phyloP scores from a whole-genome alignment of 2,329 filamentous ascomycete genomes.

The Colletotrichum sp. region DNA sequence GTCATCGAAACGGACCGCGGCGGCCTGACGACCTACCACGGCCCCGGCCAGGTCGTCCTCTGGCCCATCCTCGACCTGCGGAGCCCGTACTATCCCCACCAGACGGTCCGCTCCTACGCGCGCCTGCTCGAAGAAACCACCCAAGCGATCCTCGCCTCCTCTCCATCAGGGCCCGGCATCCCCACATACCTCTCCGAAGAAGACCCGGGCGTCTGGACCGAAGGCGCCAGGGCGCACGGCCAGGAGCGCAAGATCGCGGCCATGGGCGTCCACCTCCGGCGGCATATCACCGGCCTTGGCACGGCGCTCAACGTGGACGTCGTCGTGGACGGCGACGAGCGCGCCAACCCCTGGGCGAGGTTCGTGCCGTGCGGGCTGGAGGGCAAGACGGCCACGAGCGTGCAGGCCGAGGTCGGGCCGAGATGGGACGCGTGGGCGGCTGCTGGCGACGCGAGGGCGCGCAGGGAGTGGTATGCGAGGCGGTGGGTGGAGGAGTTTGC shows the following conservation, averaged over 20 bases:
- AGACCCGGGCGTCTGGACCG: slow-evolving; percentile 86
- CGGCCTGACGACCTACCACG: slow-evolving; percentile 93
- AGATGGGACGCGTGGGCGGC: neutral
- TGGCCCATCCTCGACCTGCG: slow-evolving; percentile 90
- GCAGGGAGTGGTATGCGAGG: slow-evolving; percentile 3
- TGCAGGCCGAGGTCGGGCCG: slow-evolving; percentile 57
- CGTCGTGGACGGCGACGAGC: slow-evolving; percentile 47
- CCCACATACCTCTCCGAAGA: slow-evolving; percentile 64
- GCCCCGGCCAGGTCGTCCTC: slow-evolving; percentile 89
- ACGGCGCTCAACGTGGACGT: slow-evolving; percentile 80
- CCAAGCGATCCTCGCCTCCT: slow-evolving; percentile 62
- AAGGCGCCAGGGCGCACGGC: slow-evolving; percentile 26
- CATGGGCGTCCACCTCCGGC: slow-evolving; percentile 86
- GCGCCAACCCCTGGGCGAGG: slow-evolving; percentile 62
- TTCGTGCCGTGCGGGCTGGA: slow-evolving; percentile 92
- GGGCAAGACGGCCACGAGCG: slow-evolving; percentile 79
- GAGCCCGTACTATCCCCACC: slow-evolving; percentile 54
- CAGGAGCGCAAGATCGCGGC: slow-evolving; percentile 80
- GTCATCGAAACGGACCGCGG: slow-evolving; percentile 79
- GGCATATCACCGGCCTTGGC: slow-evolving; percentile 85
- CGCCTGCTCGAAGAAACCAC: slow-evolving; percentile 78
- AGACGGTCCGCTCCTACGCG: slow-evolving; percentile 80
- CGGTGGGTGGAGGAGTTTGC: slow-evolving; percentile 18
- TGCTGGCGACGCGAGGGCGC: neutral
- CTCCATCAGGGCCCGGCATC: slow-evolving; percentile 56